Percentiles rank a stretch among this genome's conserved stretches.
phyloP scores from a whole-genome alignment of 371 early-diverging fungal species.

The Rhizopus stolonifer region DNA sequence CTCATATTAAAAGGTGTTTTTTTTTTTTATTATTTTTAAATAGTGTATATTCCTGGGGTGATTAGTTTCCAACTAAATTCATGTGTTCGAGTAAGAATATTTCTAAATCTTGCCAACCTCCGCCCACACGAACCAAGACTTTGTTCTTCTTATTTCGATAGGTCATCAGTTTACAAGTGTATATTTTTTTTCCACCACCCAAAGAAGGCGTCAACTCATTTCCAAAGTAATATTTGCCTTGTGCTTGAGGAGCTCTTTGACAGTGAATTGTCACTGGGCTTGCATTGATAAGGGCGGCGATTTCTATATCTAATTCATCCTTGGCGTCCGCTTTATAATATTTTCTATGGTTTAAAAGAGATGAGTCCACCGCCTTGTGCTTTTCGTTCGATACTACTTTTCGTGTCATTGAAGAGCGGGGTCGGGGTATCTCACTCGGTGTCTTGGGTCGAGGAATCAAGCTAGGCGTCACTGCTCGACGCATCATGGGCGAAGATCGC shows the following conservation, averaged over 20 bases:
- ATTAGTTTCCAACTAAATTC: slow-evolving; percentile 33
- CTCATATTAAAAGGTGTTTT: not conserved
- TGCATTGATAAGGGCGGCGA: slow-evolving; percentile 53
- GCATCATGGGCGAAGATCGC: not conserved
- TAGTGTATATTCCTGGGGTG: slow-evolving; percentile 24
- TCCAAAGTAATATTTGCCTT: slow-evolving; percentile 63
- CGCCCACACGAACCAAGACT: slow-evolving; percentile 62
- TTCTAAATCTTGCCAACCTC: slow-evolving; percentile 68
- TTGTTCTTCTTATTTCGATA: slow-evolving; percentile 39
- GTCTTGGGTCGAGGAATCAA: slow-evolving; percentile 38
- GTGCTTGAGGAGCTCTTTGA: slow-evolving; percentile 35
- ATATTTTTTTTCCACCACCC: slow-evolving; percentile 45
- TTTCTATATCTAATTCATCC: slow-evolving; percentile 57
- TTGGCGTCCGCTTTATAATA: slow-evolving; percentile 49
- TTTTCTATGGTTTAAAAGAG: slow-evolving; percentile 8
- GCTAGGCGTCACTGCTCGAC: slow-evolving; percentile 24
- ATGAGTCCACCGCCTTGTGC: slow-evolving; percentile 8
- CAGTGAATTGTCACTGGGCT: slow-evolving; percentile 53
- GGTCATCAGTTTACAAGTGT: slow-evolving; percentile 48
- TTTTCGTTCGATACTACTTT: slow-evolving; percentile 12
- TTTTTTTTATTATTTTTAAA: too few species aligned
- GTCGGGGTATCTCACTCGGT: slow-evolving; percentile 31
- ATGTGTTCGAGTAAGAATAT: slow-evolving; percentile 60
- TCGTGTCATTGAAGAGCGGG: slow-evolving; percentile 35
- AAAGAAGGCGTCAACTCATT: slow-evolving; percentile 44